These are phyloP conservation scores for Didymella exigua DNA, from an alignment of 2,329 filamentous ascomycete genomes.

Conservation along the genomic window DNA sequence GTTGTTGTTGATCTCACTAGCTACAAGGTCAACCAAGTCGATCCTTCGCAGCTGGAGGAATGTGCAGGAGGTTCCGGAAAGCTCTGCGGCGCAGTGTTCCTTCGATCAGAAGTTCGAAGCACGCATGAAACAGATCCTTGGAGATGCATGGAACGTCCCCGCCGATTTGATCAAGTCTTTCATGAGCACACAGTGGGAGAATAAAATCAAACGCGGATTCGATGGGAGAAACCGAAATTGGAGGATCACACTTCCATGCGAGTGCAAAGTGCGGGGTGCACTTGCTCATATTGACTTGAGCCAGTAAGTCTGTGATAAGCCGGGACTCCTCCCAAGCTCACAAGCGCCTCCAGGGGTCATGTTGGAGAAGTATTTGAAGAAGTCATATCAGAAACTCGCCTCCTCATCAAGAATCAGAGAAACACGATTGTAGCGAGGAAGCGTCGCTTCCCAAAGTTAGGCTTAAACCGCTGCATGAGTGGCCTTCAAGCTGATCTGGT, in stretches of 20 bases:
- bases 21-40: constrained; percentile 21
- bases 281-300: constrained; percentile 1
- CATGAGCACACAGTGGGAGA: constrained; percentile 31
- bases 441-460: constrained; percentile 1
- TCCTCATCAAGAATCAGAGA: constrained; percentile 13
- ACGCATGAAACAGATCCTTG: too few relatives aligned
- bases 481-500: not conserved
- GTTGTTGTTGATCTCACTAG: constrained; percentile 34
- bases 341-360: constrained; percentile 7
- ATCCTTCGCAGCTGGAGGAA: constrained; percentile 19
- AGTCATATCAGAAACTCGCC: constrained; percentile 8
- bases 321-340: too few relatives aligned
- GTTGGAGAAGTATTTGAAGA: constrained; percentile 11
- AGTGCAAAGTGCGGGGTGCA: constrained; percentile 10
- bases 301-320: too few relatives aligned
- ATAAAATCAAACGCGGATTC: constrained; percentile 28
- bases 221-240: constrained; percentile 13
- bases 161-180: constrained; percentile 19
- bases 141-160: constrained; percentile 5
- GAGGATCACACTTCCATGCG: constrained; percentile 11
- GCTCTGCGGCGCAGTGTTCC: constrained; percentile 24
- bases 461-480: not conserved
- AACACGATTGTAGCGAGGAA: not conserved
- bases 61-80: constrained; percentile 18
- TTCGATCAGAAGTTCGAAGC: constrained; percentile 25